These are phyloP conservation scores for Aspergillus olivimuriae DNA, from an alignment of 495 filamentous ascomycete species.

Conservation along the genomic window DNA sequence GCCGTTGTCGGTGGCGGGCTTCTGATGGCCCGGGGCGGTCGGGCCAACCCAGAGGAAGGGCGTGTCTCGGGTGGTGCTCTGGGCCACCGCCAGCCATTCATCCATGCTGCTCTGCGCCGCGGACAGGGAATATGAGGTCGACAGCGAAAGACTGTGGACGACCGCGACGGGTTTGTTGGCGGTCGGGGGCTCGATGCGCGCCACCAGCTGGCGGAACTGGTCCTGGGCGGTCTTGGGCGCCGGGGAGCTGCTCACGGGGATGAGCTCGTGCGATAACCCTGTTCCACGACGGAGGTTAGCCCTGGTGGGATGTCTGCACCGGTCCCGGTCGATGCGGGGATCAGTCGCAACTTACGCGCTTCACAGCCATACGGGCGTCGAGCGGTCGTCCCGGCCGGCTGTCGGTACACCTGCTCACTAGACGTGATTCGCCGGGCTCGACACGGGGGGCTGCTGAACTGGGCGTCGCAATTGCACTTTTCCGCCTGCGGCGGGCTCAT, in stretches of 20 bases:
- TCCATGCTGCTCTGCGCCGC: constrained; percentile 35
- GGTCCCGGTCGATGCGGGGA: neutral
- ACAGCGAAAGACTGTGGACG: constrained; percentile 35
- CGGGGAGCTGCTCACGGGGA: constrained; percentile 29
- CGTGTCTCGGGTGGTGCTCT: constrained; percentile 27
- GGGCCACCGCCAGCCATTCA: constrained; percentile 37
- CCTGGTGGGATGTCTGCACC: no score
- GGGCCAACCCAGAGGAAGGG: constrained; percentile 47
- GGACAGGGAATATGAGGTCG: constrained; percentile 28
- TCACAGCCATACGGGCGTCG: constrained; percentile 18
- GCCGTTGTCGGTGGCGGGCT: constrained; percentile 20
- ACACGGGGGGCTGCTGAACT: constrained; percentile 33
- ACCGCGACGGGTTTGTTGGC: constrained; percentile 39
- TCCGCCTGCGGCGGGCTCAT: constrained; percentile 26
- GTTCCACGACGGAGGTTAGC: constrained; percentile 3
- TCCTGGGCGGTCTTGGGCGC: constrained; percentile 19
- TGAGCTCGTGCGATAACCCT: constrained; percentile 38
- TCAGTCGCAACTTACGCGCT: constrained; percentile 10
- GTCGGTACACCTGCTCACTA: constrained; percentile 22
- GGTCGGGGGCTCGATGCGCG: constrained; percentile 8
- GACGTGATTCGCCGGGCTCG: constrained; percentile 25
- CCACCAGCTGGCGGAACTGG: constrained; percentile 21
- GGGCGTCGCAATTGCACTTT: constrained; percentile 35
- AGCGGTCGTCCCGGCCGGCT: constrained; percentile 10
- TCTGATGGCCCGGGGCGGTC: constrained; percentile 38